phyloP scores from a whole-genome alignment of 108 stramenopile genomes.

The Conticribra weissflogii region DNA sequence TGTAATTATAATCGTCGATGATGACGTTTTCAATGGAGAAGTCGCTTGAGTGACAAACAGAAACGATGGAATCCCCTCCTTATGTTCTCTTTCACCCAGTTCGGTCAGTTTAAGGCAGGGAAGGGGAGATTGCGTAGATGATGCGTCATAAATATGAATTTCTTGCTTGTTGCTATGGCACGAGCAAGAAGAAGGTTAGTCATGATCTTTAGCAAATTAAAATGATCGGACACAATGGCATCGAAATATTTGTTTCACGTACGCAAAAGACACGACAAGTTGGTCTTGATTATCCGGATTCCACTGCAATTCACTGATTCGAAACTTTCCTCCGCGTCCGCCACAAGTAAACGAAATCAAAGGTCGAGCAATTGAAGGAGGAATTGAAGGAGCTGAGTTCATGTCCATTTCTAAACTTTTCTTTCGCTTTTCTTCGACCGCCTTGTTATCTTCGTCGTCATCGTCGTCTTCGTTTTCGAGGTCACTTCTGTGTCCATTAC shows the following conservation, averaged over 20 bases:
- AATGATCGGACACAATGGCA: background rate
- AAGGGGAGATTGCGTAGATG: slow-evolving; percentile 21
- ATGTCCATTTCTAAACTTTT: background rate
- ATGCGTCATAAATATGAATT: slow-evolving; percentile 36
- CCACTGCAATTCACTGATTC: slow-evolving; percentile 45
- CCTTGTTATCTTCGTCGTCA: background rate
- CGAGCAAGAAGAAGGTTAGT: background rate
- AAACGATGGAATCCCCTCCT: too few relatives aligned
- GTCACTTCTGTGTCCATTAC: background rate
- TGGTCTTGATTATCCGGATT: slow-evolving; percentile 46
- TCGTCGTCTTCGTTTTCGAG: too few relatives aligned
- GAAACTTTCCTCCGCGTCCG: background rate
- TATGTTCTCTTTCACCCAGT: too few relatives aligned
- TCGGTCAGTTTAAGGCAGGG: slow-evolving; percentile 32
- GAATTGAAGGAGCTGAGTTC: slow-evolving; percentile 7
- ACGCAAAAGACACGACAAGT: slow-evolving; percentile 44
- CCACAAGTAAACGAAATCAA: slow-evolving; percentile 26
- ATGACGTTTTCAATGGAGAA: slow-evolving; percentile 5
- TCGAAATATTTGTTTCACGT: background rate
- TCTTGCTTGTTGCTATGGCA: slow-evolving; percentile 26
- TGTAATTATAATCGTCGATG: slow-evolving; percentile 24
- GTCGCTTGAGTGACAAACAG: slow-evolving; percentile 18
- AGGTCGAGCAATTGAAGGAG: slow-evolving; percentile 21
- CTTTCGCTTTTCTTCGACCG: background rate
- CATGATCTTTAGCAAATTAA: background rate